Evolutionary conservation across 106 monocot species (phyloP).

Genomic region (Apostasia shenzhenica): DNA sequence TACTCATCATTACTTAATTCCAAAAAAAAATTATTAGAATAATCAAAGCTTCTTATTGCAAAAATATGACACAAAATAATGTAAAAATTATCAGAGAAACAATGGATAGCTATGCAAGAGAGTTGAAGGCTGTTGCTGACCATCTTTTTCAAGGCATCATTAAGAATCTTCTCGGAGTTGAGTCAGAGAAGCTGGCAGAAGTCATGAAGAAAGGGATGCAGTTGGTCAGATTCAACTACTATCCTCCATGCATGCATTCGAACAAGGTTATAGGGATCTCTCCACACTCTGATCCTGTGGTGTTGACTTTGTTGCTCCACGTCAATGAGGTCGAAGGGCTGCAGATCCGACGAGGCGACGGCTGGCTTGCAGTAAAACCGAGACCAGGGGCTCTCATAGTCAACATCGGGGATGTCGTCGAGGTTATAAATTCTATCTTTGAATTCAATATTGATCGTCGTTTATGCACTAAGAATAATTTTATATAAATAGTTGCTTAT

Average conservation of each 20-base stretch:
- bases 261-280: conserved; percentile 38
- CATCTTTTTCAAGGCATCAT: conserved; percentile 18
- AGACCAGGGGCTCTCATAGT: conserved; percentile 35
- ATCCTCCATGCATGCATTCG: conserved; percentile 36
- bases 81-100: conserved; percentile 14
- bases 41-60: too few species aligned
- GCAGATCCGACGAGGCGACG: conserved; percentile 30
- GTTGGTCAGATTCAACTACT: conserved; percentile 46
- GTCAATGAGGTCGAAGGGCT: conserved; percentile 36
- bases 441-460: too few species aligned
- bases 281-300: conserved; percentile 34
- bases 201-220: conserved; percentile 15
- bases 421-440: conserved; percentile 15
- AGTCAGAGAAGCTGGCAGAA: neutral
- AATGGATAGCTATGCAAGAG: conserved; percentile 26
- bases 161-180: conserved; percentile 28
- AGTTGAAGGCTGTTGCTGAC: conserved; percentile 1
- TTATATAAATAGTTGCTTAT: too few species aligned
- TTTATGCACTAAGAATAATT: too few species aligned
- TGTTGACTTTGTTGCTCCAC: conserved; percentile 39
- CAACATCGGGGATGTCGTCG: conserved; percentile 41
- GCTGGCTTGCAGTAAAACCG: conserved; percentile 32
- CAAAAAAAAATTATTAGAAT: too few species aligned
- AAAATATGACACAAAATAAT: neutral
- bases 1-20: too few species aligned